These are phyloP conservation scores for Didymellaceae sp. DNA, from an alignment of 2,329 filamentous ascomycete species.

Conservation along the genomic window DNA sequence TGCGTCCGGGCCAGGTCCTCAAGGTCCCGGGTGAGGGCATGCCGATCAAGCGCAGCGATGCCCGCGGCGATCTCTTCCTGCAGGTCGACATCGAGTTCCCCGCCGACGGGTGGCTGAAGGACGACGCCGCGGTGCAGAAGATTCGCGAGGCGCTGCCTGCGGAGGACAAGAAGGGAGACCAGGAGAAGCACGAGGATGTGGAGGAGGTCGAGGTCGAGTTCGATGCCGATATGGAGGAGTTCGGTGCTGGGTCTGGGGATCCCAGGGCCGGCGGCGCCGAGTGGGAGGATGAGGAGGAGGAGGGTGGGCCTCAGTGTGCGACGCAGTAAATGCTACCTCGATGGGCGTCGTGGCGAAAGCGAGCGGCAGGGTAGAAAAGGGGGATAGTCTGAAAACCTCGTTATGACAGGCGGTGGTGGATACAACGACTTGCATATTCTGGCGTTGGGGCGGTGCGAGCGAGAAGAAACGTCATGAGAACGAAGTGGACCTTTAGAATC, in stretches of 20 bases:
- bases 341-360: too few species aligned
- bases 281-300: conserved; percentile 71
- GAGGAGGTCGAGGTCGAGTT: conserved; percentile 89
- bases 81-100: conserved; percentile 88
- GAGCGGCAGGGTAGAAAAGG: too few species aligned
- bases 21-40: conserved; percentile 92
- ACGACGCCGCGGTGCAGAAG: conserved; percentile 72
- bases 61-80: conserved; percentile 86
- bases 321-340: too few species aligned
- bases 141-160: conserved; percentile 77
- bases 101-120: conserved; percentile 77
- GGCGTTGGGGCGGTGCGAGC: too few species aligned
- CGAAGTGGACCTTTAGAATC: too few species aligned
- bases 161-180: too few species aligned
- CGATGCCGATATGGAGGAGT: conserved; percentile 84
- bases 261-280: conserved; percentile 69
- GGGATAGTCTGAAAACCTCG: too few species aligned
- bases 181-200: conserved; percentile 70
- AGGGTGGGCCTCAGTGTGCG: conserved; percentile 71
- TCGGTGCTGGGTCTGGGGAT: conserved; percentile 75
- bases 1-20: conserved; percentile 83
- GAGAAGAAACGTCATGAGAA: too few species aligned
- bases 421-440: too few species aligned
- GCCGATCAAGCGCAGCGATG: conserved; percentile 86
- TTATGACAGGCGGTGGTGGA: too few species aligned